Evolutionary conservation across 208 protist species (phyloP).

Genomic region (Trypanosoma lewisi): DNA sequence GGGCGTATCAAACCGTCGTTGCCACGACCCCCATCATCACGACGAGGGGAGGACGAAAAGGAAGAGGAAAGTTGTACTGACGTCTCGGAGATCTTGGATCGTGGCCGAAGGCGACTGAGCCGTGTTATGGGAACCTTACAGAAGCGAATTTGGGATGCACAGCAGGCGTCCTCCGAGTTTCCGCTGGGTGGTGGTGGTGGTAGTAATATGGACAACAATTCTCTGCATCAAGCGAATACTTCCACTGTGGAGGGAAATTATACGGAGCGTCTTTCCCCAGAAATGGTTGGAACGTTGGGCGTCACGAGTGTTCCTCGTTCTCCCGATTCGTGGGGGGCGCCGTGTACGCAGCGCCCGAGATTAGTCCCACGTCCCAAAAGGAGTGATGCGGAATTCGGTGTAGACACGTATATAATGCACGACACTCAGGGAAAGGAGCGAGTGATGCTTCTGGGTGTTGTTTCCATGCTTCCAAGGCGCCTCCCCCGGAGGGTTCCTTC

Average conservation of each 20-base stretch:
- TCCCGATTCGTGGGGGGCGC: background rate
- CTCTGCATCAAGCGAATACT: background rate
- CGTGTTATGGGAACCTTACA: conserved; percentile 2
- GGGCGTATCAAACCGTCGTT: background rate
- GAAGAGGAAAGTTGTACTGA: background rate
- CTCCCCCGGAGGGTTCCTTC: background rate
- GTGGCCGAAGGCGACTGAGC: background rate
- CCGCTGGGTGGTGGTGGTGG: background rate
- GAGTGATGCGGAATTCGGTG: background rate
- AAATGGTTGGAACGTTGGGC: conserved; percentile 2
- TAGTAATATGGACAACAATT: background rate
- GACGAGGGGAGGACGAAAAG: background rate
- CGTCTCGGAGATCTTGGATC: background rate
- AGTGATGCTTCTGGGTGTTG: conserved; percentile 12
- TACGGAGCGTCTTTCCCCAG: background rate
- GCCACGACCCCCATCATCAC: background rate
- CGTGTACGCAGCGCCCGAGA: background rate
- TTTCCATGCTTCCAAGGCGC: conserved; percentile 11
- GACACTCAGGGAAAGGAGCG: conserved; percentile 11
- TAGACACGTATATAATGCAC: background rate
- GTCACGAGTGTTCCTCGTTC: background rate
- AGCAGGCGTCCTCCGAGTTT: background rate
- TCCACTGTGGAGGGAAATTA: background rate
- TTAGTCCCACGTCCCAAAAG: background rate
- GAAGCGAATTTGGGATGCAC: background rate